Evolutionary conservation across 768 basidiomycete species (phyloP).

Genomic region (Inosperma sp.): DNA sequence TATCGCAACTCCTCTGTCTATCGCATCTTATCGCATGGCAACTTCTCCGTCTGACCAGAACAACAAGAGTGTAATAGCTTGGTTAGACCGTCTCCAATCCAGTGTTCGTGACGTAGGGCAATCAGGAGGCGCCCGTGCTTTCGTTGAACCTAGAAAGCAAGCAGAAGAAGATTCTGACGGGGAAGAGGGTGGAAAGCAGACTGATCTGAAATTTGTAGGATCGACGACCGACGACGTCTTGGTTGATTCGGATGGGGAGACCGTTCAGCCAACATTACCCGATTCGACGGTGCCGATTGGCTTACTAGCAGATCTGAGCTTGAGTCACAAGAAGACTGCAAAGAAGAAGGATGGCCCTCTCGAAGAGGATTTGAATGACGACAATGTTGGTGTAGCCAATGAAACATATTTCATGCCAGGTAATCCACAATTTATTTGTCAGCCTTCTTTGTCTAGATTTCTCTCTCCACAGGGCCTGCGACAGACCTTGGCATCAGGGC

Average conservation of each 20-base stretch:
- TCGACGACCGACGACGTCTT: slow-evolving; percentile 26
- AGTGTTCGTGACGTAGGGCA: slow-evolving; percentile 50
- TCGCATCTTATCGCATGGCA: slow-evolving; percentile 74
- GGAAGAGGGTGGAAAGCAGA: slow-evolving; percentile 31
- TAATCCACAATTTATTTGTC: slow-evolving; percentile 23
- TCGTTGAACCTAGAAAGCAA: slow-evolving; percentile 39
- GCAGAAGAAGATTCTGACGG: slow-evolving; percentile 42
- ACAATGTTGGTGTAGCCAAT: slow-evolving; percentile 76
- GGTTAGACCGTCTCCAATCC: slow-evolving; percentile 67
- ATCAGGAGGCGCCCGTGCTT: slow-evolving; percentile 39
- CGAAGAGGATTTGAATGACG: slow-evolving; percentile 51
- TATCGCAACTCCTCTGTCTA: slow-evolving; percentile 70
- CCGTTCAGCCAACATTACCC: slow-evolving; percentile 49
- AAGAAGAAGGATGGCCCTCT: slow-evolving; percentile 36
- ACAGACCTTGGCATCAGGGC: slow-evolving; percentile 67
- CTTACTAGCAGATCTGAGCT: slow-evolving; percentile 64
- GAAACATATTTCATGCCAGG: slow-evolving; percentile 78
- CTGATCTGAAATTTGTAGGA: slow-evolving; percentile 23
- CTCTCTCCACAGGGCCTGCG: slow-evolving; percentile 51
- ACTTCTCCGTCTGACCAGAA: slow-evolving; percentile 70
- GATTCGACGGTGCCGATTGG: slow-evolving; percentile 73
- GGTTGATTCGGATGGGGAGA: slow-evolving; percentile 40
- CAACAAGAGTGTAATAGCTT: slow-evolving; percentile 64
- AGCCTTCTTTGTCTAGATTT: slow-evolving; percentile 3
- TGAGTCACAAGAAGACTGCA: slow-evolving; percentile 47